Conservation (phyloP, 352 stramenopile genomes). For the Phytophthora citricola region DNA sequence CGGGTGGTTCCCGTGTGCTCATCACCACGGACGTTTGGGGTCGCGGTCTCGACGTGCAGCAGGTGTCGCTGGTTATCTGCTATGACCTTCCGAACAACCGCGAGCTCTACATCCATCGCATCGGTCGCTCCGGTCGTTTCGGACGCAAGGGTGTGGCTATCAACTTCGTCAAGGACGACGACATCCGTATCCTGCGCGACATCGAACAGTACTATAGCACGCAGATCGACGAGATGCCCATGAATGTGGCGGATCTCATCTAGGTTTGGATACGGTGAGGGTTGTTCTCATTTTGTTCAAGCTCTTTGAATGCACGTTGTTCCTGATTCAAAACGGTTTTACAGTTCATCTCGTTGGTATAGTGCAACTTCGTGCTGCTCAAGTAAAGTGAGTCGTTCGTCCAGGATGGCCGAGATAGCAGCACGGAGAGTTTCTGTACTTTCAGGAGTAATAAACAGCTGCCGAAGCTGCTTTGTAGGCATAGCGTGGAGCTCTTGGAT, state of each 20-base stretch:
- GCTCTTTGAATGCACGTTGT: constrained; percentile 57
- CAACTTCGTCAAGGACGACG: constrained; percentile 98
- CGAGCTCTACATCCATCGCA: constrained; percentile 97
- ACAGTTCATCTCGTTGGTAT: constrained; percentile 38
- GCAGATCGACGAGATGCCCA: constrained; percentile 99
- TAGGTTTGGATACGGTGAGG: constrained; percentile 71
- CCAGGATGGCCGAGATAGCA: constrained; percentile 54
- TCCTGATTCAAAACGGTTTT: neutral
- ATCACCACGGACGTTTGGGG: constrained; percentile 98
- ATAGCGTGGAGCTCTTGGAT: constrained; percentile 51
- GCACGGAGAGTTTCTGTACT: constrained; percentile 46
- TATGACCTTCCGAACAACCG: constrained; percentile 97
- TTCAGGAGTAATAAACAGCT: constrained; percentile 38
- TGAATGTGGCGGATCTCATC: constrained; percentile 99
- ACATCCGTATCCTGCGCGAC: constrained; percentile 96
- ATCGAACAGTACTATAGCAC: constrained; percentile 99
- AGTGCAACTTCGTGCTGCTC: constrained; percentile 36
- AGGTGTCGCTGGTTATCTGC: constrained; percentile 98
- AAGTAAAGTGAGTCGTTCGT: constrained; percentile 53
- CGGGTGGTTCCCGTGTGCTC: constrained; percentile 94
- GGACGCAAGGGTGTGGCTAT: constrained; percentile 98
- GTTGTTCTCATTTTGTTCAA: constrained; percentile 16
- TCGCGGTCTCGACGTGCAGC: constrained; percentile 97
- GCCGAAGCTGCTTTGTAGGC: constrained; percentile 60
- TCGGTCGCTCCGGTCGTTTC: constrained; percentile 97